Conservation (phyloP, 2,329 filamentous ascomycete species). For the Pseudofabraea citricarpa region DNA sequence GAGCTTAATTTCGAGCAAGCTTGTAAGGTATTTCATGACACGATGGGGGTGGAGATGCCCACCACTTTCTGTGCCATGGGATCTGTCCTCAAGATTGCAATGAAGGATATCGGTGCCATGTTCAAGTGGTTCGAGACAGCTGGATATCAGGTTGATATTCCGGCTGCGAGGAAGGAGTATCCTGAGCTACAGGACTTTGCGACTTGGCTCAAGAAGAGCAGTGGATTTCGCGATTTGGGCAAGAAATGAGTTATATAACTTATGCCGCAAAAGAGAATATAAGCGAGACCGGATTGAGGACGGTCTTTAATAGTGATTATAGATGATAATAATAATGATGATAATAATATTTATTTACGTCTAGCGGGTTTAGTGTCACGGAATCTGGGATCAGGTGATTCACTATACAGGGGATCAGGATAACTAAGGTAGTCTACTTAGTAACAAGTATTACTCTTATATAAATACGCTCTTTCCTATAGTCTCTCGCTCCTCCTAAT, state of each 20-base stretch:
- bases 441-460: no score
- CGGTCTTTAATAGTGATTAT: no score
- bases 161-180: slow-evolving; percentile 33
- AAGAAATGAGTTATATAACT: neutral
- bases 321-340: no score
- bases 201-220: slow-evolving; percentile 38
- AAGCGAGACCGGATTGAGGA: no score
- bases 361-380: no score
- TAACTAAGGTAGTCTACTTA: no score
- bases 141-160: slow-evolving; percentile 30
- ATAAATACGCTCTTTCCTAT: no score
- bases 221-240: slow-evolving; percentile 9
- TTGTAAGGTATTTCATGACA: slow-evolving; percentile 25
- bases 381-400: no score
- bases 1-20: slow-evolving; percentile 34
- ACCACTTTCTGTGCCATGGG: slow-evolving; percentile 22
- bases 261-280: no score
- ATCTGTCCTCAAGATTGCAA: slow-evolving; percentile 16
- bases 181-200: slow-evolving; percentile 38
- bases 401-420: no score
- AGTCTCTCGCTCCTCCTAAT: no score
- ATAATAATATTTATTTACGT: no score
- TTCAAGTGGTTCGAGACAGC: slow-evolving; percentile 26
- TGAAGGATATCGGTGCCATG: slow-evolving; percentile 25
- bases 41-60: slow-evolving; percentile 24